A percentile compares a stretch with the other conserved stretches of the same genome.
Evolutionary conservation across 1,284 basidiomycete genomes (phyloP).

Genomic region (Xerocomus amazonicus): DNA sequence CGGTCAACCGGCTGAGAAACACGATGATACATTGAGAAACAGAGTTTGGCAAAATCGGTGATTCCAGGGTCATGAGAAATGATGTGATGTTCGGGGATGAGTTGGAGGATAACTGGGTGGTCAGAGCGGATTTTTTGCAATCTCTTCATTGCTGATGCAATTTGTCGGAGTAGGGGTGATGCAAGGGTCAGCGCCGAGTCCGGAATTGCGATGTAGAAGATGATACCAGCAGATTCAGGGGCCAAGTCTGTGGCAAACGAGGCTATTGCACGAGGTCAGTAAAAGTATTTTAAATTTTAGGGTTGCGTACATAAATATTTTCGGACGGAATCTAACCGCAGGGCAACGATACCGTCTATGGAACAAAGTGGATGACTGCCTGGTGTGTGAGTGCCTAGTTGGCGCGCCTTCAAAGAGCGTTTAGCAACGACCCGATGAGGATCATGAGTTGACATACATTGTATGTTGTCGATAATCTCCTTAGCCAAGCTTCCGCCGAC

Average conservation of each 20-base stretch:
- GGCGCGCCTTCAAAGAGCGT: slow-evolving; percentile 46
- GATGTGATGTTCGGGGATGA: slow-evolving; percentile 63
- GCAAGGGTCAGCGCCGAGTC: slow-evolving; percentile 53
- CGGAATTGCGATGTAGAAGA: slow-evolving; percentile 69
- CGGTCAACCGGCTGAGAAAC: slow-evolving; percentile 59
- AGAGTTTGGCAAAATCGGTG: slow-evolving; percentile 38
- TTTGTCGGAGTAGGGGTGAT: slow-evolving; percentile 60
- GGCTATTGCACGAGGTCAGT: slow-evolving; percentile 33
- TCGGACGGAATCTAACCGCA: slow-evolving; percentile 62
- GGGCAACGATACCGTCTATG: slow-evolving; percentile 53
- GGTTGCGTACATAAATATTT: slow-evolving; percentile 53
- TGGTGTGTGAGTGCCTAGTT: slow-evolving; percentile 52
- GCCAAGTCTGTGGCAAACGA: slow-evolving; percentile 50
- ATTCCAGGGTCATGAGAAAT: slow-evolving; percentile 28
- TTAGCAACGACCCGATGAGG: slow-evolving; percentile 6
- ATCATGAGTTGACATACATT: slow-evolving; percentile 41
- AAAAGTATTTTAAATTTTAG: background rate
- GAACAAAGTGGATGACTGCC: slow-evolving; percentile 47
- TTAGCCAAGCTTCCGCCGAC: slow-evolving; percentile 57
- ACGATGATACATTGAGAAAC: slow-evolving; percentile 66
- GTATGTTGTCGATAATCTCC: slow-evolving; percentile 50
- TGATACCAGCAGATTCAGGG: slow-evolving; percentile 38
- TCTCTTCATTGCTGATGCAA: slow-evolving; percentile 58
- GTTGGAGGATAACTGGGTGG: slow-evolving; percentile 55
- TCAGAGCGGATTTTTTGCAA: slow-evolving; percentile 45